These are phyloP conservation scores for Whalleya microplaca DNA, from an alignment of 2,329 filamentous ascomycete species.

Conservation along the genomic window DNA sequence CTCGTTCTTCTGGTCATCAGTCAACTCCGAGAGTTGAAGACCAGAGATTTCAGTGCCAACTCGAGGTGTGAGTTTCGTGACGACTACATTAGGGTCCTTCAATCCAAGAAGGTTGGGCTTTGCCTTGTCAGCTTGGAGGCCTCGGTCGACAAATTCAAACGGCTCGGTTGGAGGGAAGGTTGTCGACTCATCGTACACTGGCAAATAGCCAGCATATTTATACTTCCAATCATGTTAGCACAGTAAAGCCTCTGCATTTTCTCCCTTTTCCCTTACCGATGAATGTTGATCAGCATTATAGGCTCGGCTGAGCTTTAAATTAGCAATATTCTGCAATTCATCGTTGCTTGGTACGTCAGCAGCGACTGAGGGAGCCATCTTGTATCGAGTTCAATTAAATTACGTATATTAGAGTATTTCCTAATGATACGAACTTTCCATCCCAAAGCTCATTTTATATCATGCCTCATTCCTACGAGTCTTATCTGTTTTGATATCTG, in stretches of 20 bases:
- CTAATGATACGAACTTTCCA: background rate
- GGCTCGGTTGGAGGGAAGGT: constrained; percentile 43
- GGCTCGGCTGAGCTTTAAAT: constrained; percentile 29
- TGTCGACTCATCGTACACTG: constrained; percentile 42
- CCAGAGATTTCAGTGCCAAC: constrained; percentile 34
- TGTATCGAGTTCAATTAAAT: constrained; percentile 10
- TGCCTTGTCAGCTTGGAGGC: constrained; percentile 44
- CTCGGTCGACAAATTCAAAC: constrained; percentile 46
- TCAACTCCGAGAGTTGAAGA: constrained; percentile 34
- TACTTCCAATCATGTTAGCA: constrained; percentile 31
- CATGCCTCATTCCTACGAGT: background rate
- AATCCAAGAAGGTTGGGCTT: constrained; percentile 46
- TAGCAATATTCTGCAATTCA: constrained; percentile 25
- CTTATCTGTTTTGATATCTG: background rate
- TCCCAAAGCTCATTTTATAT: background rate
- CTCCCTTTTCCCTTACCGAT: constrained; percentile 19
- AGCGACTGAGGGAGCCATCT: constrained; percentile 34
- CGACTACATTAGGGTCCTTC: constrained; percentile 31
- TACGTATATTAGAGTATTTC: background rate
- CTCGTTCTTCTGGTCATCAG: constrained; percentile 32
- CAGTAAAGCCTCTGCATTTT: background rate
- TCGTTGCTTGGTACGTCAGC: constrained; percentile 27
- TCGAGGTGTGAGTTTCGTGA: constrained; percentile 32
- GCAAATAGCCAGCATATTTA: constrained; percentile 40
- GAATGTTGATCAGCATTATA: constrained; percentile 29